Conservation (phyloP, 805 yeast species). For the Hanseniaspora lachancei region DNA sequence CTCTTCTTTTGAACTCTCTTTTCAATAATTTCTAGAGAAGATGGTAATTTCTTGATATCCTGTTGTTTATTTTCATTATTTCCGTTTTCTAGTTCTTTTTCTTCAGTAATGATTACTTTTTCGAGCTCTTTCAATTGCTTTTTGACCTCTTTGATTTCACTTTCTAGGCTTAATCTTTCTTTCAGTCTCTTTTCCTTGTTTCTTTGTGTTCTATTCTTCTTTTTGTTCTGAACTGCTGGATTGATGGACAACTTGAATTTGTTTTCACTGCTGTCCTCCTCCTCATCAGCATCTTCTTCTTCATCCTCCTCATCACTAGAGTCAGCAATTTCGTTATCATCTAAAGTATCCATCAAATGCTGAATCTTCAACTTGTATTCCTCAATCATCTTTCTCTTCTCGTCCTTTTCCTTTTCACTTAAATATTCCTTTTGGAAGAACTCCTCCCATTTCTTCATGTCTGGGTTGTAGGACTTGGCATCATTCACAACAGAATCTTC, state of each 20-base stretch:
- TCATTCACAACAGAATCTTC: constrained; percentile 41
- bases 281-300: constrained; percentile 31
- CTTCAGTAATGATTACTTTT: constrained; percentile 26
- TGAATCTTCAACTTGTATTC: constrained; percentile 54
- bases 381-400: constrained; percentile 44
- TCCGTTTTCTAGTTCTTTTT: constrained; percentile 21
- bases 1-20: constrained; percentile 26
- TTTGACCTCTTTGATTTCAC: constrained; percentile 47
- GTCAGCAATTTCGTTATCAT: constrained; percentile 42
- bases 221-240: constrained; percentile 51
- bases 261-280: constrained; percentile 23
- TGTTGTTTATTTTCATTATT: constrained; percentile 10
- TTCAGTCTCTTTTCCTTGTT: constrained; percentile 54
- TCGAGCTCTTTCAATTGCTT: constrained; percentile 46
- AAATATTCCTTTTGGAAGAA: constrained; percentile 55
- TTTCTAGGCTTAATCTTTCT: constrained; percentile 43
- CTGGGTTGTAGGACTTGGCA: constrained; percentile 80
- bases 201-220: constrained; percentile 67
- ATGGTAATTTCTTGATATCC: constrained; percentile 12
- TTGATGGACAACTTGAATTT: constrained; percentile 51
- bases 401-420: constrained; percentile 54
- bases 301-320: constrained; percentile 29
- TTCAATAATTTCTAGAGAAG: constrained; percentile 21
- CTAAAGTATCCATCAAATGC: constrained; percentile 48
- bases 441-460: constrained; percentile 66